Base-by-base conservation (phyloP, 208 protist species). In the Wallacemonas sp. region DNA sequence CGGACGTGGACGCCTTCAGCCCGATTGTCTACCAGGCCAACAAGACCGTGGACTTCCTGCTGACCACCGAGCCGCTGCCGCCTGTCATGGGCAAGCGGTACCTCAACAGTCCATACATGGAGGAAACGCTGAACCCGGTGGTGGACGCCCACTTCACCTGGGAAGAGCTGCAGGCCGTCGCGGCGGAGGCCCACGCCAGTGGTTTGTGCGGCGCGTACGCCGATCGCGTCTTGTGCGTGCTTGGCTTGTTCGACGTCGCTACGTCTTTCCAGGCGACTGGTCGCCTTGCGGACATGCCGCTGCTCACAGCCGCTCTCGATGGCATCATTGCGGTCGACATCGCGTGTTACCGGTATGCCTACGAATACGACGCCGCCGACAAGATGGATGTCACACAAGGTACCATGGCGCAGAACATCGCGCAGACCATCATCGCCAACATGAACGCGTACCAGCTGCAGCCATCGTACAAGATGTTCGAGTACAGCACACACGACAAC, bases 401-500 rank as follows among this genome's bases (percentile, higher is more conserved):
- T 34, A 61, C 71, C 29, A 41, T 71, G 54, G 68, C 64, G n/a
- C 74, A 83, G 55, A 69, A 70, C 36, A 38, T 85, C 46, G 74
- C 65, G 48, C 66, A 81, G 46, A 39, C 68, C 52, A 71, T 87
- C 36, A 26, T 87, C 27, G 32, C 36, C n/a, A 87, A 81, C 66
- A 79, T 78, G n/a, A 41, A 76, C 54, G 50, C 50, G 3, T 44
- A 76, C 66, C 59, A 77, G 37, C 59, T 65, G 39, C 68, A 70
- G 19, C 42, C 63, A 26, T 71, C 68, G 24, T 73, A 76, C 63
- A 73, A 50, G 42, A 27, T 79, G 17, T 67, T 63, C 33, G 57
- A 79, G 37, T 79, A 79, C 68, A 74, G 66, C 48, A 48, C 78
- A 3, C 74, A 91, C 64, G 84, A 85, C 66, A 77, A 34, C 13